phyloP scores from a whole-genome alignment of 345 rosid species.

The Citrus maxima region DNA sequence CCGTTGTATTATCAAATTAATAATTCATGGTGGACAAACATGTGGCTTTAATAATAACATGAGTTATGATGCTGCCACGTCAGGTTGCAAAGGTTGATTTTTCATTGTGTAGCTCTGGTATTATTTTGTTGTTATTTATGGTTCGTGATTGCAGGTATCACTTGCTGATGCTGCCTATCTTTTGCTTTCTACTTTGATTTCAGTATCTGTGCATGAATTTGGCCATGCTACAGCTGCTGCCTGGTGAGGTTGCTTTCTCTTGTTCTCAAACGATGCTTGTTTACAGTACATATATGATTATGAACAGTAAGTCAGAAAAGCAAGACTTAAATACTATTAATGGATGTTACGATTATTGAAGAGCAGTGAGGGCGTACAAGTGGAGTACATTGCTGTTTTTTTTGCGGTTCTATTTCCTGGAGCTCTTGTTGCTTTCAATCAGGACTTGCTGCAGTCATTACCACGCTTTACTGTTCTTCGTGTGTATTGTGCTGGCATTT shows the following conservation, averaged over 20 bases:
- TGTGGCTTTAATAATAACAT: too few species aligned
- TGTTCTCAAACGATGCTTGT: background rate
- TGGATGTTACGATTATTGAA: conserved; percentile 29
- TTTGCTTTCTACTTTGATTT: conserved; percentile 55
- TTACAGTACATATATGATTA: background rate
- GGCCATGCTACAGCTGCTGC: conserved; percentile 95
- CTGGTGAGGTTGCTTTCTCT: conserved; percentile 40
- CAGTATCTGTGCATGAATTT: conserved; percentile 74
- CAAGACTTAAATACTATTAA: background rate
- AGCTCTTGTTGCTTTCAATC: conserved; percentile 80
- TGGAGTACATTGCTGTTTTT: conserved; percentile 79
- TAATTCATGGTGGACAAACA: too few species aligned
- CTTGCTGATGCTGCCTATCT: conserved; percentile 45
- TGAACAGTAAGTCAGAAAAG: background rate
- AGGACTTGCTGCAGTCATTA: conserved; percentile 54
- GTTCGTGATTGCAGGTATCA: conserved; percentile 42
- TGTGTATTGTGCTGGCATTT: conserved; percentile 82
- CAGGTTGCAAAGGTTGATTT: background rate
- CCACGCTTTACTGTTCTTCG: conserved; percentile 61
- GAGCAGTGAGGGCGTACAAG: conserved; percentile 83
- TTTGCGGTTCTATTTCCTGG: conserved; percentile 88
- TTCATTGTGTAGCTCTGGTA: background rate
- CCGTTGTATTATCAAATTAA: too few species aligned
- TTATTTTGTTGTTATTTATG: conserved; percentile 21
- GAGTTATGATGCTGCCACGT: background rate